phyloP scores from a whole-genome alignment of 2,329 filamentous ascomycete genomes.

The Fusarium keratoplasticum region DNA sequence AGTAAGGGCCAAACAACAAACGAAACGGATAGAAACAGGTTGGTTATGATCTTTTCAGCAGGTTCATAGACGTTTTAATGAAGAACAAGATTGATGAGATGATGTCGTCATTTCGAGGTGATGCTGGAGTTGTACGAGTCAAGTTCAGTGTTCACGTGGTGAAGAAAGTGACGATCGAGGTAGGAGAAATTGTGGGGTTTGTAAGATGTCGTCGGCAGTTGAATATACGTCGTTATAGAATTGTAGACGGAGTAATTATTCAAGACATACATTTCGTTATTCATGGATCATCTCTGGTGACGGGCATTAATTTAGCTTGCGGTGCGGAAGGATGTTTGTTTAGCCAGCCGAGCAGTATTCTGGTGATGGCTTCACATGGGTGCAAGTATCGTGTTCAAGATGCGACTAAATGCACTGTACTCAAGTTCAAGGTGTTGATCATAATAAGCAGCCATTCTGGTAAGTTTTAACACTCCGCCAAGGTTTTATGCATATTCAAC shows the following conservation, averaged over 20 bases:
- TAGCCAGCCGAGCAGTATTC: not conserved
- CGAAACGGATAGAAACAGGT: not conserved
- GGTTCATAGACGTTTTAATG: conserved; percentile 18
- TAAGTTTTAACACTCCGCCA: not conserved
- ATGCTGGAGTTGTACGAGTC: conserved; percentile 1
- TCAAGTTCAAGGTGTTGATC: not conserved
- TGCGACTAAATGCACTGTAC: not conserved
- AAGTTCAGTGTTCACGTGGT: not conserved
- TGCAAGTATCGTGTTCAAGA: not conserved
- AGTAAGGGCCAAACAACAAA: not conserved
- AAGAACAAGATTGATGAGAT: conserved; percentile 13
- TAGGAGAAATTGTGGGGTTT: conserved; percentile 34
- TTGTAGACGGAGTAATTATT: not conserved
- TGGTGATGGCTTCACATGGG: not conserved
- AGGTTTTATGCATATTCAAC: not conserved
- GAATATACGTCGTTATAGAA: conserved; percentile 13
- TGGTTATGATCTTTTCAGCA: conserved; percentile 3
- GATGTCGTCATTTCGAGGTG: conserved; percentile 32
- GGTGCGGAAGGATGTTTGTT: not conserved
- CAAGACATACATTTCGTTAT: not conserved
- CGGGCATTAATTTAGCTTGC: not conserved
- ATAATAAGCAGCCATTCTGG: not conserved
- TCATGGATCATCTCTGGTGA: not conserved
- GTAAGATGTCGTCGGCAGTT: conserved; percentile 1
- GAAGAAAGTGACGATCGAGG: conserved; percentile 2